A percentile compares a stretch with the other conserved stretches of the same genome.
These are phyloP conservation scores for Didymella pinodella DNA, from an alignment of 2,329 filamentous ascomycete species.

Conservation along the genomic window DNA sequence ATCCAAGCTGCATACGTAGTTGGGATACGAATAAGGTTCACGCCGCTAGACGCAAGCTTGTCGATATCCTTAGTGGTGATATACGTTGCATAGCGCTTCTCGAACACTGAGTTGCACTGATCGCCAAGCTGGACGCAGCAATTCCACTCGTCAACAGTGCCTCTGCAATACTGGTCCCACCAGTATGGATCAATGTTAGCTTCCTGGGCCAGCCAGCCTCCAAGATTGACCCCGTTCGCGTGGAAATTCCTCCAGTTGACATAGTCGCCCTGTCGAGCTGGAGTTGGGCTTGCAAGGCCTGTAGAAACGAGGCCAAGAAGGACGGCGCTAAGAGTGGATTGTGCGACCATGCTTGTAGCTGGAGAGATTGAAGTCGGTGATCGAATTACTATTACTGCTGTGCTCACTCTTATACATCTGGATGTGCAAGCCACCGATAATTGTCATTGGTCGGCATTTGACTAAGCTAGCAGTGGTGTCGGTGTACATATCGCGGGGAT, in stretches of 20 bases:
- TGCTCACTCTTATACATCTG: conserved; percentile 5
- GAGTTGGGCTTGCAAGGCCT: conserved; percentile 4
- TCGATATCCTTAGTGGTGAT: conserved; percentile 46
- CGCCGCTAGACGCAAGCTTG: conserved; percentile 40
- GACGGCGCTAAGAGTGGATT: background rate
- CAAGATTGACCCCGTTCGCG: conserved; percentile 38
- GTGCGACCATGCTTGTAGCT: conserved; percentile 2
- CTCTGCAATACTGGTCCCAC: conserved; percentile 34
- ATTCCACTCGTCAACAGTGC: conserved; percentile 47
- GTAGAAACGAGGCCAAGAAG: conserved; percentile 4
- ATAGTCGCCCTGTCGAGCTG: conserved; percentile 11
- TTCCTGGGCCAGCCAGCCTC: conserved; percentile 49
- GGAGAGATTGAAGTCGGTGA: background rate
- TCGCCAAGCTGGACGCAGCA: conserved; percentile 32
- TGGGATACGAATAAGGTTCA: conserved; percentile 49
- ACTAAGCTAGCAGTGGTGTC: background rate
- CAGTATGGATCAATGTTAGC: conserved; percentile 36
- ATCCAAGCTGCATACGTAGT: conserved; percentile 51
- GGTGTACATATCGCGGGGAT: conserved; percentile 3
- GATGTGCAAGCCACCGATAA: background rate
- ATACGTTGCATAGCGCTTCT: conserved; percentile 42
- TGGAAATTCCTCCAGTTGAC: conserved; percentile 31
- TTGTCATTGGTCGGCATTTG: background rate
- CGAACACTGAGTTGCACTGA: conserved; percentile 40
- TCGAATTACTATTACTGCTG: background rate